A percentile compares a stretch with the other conserved stretches of the same genome.
Conservation (phyloP, 345 rosid genomes). For the Gossypium stocksii region DNA sequence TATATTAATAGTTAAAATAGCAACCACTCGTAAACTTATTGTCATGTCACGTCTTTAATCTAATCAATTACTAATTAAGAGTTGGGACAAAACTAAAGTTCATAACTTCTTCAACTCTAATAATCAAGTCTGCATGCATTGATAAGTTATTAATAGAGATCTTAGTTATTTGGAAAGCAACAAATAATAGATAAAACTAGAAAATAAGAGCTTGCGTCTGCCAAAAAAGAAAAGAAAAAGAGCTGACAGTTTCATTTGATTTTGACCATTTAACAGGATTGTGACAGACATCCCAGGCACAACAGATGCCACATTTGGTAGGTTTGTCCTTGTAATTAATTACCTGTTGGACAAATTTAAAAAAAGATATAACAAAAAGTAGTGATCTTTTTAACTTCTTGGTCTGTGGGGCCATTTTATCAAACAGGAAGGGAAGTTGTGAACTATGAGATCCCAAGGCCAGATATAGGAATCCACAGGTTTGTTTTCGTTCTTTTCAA, state of each 20-base stretch:
- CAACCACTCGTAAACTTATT: not conserved
- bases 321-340: not conserved
- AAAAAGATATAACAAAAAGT: not conserved
- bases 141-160: not conserved
- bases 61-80: not conserved
- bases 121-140: not conserved
- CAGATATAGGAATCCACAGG: constrained; percentile 63
- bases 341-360: not conserved
- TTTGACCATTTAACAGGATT: constrained; percentile 33
- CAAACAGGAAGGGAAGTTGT: constrained; percentile 53
- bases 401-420: not conserved
- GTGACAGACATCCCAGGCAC: constrained; percentile 67
- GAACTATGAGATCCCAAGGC: constrained; percentile 58
- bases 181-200: not conserved
- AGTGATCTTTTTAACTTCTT: not conserved
- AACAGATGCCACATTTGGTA: constrained; percentile 68
- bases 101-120: not conserved
- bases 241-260: not conserved
- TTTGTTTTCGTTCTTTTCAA: constrained; percentile 57
- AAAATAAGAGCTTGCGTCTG: no score
- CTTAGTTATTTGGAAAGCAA: not conserved
- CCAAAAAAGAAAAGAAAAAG: not conserved
- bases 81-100: not conserved
- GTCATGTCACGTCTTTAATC: not conserved
- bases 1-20: not conserved